Evolutionary conservation across 352 stramenopile species (phyloP).

Genomic region (Pythium sp.): DNA sequence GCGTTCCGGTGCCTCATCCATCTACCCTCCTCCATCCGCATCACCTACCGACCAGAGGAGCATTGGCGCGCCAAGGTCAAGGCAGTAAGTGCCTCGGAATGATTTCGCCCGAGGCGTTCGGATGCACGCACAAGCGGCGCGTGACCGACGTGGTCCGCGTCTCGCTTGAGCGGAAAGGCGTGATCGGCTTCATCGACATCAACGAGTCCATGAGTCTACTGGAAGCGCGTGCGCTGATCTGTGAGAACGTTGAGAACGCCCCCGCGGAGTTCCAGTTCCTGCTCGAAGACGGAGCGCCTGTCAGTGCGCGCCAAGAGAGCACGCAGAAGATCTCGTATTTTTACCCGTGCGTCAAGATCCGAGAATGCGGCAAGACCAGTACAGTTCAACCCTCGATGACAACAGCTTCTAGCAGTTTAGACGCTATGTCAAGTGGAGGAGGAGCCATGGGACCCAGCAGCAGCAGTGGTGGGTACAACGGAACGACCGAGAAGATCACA

Average conservation of each 20-base stretch:
- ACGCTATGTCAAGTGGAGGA: neutral
- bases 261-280: conserved; percentile 70
- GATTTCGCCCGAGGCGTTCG: conserved; percentile 56
- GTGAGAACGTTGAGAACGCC: conserved; percentile 66
- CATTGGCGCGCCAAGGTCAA: neutral
- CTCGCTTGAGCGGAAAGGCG: conserved; percentile 50
- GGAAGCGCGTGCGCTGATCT: conserved; percentile 57
- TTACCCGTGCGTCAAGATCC: conserved; percentile 71
- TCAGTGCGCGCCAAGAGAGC: conserved; percentile 59
- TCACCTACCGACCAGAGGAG: neutral
- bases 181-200: conserved; percentile 78
- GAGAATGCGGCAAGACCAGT: conserved; percentile 29
- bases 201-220: conserved; percentile 60
- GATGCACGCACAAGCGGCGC: conserved; percentile 38
- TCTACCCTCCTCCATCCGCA: neutral
- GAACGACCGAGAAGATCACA: conserved; percentile 44
- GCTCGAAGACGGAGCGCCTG: conserved; percentile 55
- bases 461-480: conserved; percentile 2
- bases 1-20: conserved; percentile 1
- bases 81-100: conserved; percentile 26
- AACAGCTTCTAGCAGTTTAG: neutral
- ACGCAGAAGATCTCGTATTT: conserved; percentile 59
- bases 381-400: conserved; percentile 11
- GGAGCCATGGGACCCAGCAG: neutral
- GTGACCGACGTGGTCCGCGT: conserved; percentile 62